Evolutionary conservation across 23 red algal genomes (phyloP).

Genomic region (Agarophyton chilense): DNA sequence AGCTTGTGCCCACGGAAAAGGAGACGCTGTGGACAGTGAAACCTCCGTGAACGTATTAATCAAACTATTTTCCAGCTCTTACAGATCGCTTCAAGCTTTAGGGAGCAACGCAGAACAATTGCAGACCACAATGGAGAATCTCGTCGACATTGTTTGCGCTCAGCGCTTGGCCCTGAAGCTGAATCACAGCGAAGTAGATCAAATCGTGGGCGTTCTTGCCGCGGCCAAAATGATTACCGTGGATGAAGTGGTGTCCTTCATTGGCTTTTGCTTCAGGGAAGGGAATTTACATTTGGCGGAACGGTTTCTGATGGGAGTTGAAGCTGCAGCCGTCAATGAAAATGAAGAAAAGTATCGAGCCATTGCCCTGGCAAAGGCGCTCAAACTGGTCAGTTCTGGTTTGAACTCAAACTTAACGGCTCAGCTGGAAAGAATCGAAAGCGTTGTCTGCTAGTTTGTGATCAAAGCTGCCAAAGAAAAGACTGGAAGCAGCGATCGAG

Average conservation of each 20-base stretch:
- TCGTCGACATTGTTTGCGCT: conserved; percentile 1
- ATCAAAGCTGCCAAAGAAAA: too few species aligned
- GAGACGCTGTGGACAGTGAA: not conserved
- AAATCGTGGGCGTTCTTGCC: conserved; percentile 17
- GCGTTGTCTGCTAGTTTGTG: not conserved
- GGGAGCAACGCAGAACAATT: not conserved
- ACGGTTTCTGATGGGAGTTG: conserved; percentile 15
- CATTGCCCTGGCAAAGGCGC: not conserved
- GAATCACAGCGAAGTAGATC: not conserved
- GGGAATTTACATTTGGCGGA: not conserved
- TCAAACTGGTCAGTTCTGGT: not conserved
- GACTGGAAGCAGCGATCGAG: too few species aligned
- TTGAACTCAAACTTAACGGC: not conserved
- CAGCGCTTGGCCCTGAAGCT: not conserved
- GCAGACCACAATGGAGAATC: not conserved
- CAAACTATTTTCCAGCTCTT: not conserved
- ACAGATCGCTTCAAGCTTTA: not conserved
- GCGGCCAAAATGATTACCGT: not conserved
- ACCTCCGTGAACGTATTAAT: not conserved
- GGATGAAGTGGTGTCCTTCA: not conserved
- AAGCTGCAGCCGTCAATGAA: not conserved
- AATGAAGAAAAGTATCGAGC: not conserved
- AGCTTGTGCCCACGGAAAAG: not conserved
- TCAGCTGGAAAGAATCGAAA: conserved; percentile 27
- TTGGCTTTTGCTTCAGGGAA: not conserved